phyloP scores from a whole-genome alignment of 805 yeast genomes.

The Zygosaccharomyces rouxii region DNA sequence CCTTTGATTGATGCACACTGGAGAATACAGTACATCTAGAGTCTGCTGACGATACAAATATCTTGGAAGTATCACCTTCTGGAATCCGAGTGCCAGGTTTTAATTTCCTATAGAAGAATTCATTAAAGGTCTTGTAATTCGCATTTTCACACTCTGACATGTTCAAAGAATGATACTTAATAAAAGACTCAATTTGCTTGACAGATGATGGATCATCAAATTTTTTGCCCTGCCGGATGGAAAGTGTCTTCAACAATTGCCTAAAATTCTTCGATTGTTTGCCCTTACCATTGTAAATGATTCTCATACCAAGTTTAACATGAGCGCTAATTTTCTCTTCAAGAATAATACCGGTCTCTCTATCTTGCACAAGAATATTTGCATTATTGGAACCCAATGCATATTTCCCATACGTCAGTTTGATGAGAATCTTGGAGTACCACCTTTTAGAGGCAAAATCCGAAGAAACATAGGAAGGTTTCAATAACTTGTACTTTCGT shows the following conservation, averaged over 20 bases:
- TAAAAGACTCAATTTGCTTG: constrained; percentile 66
- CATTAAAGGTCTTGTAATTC: constrained; percentile 70
- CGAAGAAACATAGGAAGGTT: constrained; percentile 69
- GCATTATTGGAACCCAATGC: constrained; percentile 87
- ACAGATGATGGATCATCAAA: constrained; percentile 70
- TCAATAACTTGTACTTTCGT: constrained; percentile 58
- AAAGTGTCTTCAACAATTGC: constrained; percentile 55
- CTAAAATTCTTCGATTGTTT: constrained; percentile 55
- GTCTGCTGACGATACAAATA: constrained; percentile 80
- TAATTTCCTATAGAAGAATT: constrained; percentile 78
- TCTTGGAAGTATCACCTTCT: constrained; percentile 50
- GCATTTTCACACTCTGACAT: constrained; percentile 61
- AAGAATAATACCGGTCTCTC: constrained; percentile 79
- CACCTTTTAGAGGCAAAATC: constrained; percentile 82
- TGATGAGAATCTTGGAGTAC: constrained; percentile 79
- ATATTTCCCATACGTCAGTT: constrained; percentile 83
- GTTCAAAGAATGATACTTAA: constrained; percentile 78
- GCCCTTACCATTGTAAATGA: constrained; percentile 73
- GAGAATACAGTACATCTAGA: constrained; percentile 73
- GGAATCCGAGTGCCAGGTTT: constrained; percentile 66
- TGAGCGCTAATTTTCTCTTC: constrained; percentile 92
- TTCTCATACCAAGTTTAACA: constrained; percentile 80
- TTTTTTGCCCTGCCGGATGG: constrained; percentile 77
- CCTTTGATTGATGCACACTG: constrained; percentile 55
- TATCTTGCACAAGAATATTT: constrained; percentile 88